Conservation (phyloP, 257 asterid genomes). For the Fraxinus pennsylvanica region DNA sequence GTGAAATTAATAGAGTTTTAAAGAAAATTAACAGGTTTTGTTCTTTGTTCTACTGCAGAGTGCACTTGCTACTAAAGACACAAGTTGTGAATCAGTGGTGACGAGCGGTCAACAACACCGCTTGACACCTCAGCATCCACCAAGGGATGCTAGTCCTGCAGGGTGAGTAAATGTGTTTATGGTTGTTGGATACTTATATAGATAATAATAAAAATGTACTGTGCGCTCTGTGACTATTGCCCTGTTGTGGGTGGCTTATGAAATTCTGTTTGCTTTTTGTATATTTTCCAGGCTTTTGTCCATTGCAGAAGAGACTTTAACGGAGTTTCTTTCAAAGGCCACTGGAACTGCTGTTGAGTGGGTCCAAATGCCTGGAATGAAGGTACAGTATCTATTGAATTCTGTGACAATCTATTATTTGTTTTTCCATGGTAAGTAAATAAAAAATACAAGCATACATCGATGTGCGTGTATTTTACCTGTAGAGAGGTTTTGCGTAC, state of each 20-base stretch:
- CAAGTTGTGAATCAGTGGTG: conserved; percentile 92
- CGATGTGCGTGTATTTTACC: neutral
- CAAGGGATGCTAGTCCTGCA: conserved; percentile 99
- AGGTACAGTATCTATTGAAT: conserved; percentile 47
- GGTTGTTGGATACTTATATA: conserved; percentile 54
- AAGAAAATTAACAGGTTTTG: conserved; percentile 13
- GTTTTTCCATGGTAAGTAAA: conserved; percentile 17
- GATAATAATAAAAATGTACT: conserved; percentile 32
- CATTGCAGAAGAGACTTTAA: conserved; percentile 95
- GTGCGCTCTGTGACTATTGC: conserved; percentile 32
- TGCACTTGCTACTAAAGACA: conserved; percentile 69
- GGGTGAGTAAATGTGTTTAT: conserved; percentile 65
- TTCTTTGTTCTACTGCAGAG: conserved; percentile 40
- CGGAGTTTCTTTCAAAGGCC: conserved; percentile 96
- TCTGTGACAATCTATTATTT: conserved; percentile 15
- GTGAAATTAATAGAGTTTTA: conserved; percentile 7
- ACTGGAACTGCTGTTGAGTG: conserved; percentile 98
- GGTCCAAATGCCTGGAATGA: conserved; percentile 99
- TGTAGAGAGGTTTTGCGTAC: neutral
- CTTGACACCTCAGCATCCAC: conserved; percentile 83
- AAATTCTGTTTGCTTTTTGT: conserved; percentile 37
- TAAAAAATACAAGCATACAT: neutral
- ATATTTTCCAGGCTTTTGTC: conserved; percentile 71
- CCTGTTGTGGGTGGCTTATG: conserved; percentile 39
- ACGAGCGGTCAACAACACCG: conserved; percentile 84